A percentile compares a stretch with the other conserved stretches of the same genome.
Evolutionary conservation across 2,329 filamentous ascomycete genomes (phyloP).

Genomic region (Metarhizium humberi): DNA sequence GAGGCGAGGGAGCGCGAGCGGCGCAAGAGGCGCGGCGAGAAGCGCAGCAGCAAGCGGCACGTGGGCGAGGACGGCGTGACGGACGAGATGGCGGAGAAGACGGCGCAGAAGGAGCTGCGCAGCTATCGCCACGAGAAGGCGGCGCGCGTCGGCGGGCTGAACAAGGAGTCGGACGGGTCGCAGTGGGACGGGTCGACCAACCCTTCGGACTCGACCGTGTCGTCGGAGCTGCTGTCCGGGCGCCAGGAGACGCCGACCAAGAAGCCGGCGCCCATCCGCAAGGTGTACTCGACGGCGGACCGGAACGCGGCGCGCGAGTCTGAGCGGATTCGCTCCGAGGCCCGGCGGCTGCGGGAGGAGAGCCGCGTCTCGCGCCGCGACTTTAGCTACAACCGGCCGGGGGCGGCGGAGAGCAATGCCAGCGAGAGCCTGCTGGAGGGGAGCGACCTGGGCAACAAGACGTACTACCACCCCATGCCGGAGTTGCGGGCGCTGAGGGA

Average conservation of each 20-base stretch:
- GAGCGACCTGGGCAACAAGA: constrained; percentile 47
- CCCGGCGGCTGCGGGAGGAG: constrained; percentile 44
- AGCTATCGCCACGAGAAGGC: constrained; percentile 80
- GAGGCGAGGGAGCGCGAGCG: constrained; percentile 34
- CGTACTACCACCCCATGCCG: constrained; percentile 46
- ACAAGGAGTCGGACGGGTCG: constrained; percentile 69
- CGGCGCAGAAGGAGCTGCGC: constrained; percentile 60
- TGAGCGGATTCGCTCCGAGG: constrained; percentile 48
- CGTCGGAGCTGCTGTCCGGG: constrained; percentile 50
- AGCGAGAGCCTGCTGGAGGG: constrained; percentile 22
- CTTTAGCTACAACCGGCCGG: constrained; percentile 44
- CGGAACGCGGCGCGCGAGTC: constrained; percentile 41
- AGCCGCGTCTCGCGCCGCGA: constrained; percentile 37
- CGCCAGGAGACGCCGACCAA: constrained; percentile 48
- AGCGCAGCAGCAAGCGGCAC: constrained; percentile 32
- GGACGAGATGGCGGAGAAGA: constrained; percentile 56
- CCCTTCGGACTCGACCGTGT: constrained; percentile 54
- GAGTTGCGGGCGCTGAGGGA: constrained; percentile 30
- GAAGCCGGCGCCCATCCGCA: constrained; percentile 36
- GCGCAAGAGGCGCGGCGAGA: constrained; percentile 17
- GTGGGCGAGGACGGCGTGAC: constrained; percentile 50
- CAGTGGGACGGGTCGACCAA: constrained; percentile 67
- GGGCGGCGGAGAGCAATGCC: constrained; percentile 20
- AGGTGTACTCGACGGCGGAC: constrained; percentile 53
- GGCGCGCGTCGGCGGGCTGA: constrained; percentile 81